Conservation (phyloP, 352 stramenopile species). For the Globisporangium camurandrum region DNA sequence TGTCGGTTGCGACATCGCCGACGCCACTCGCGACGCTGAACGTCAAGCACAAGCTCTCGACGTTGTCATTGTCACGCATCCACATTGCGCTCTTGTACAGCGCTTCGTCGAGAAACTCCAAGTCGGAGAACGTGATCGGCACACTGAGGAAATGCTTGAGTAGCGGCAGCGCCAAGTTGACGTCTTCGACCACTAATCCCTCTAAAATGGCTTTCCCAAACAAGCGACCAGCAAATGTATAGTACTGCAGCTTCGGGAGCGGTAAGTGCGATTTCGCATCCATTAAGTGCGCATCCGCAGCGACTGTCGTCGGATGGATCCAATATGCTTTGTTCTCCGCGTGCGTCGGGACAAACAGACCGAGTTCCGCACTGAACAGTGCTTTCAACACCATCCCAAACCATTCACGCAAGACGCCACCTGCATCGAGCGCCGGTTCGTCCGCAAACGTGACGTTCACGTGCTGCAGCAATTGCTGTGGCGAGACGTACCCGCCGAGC, state of each 20-base stretch:
- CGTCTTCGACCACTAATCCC: conserved; percentile 94
- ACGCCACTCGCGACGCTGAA: conserved; percentile 45
- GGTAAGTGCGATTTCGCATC: neutral
- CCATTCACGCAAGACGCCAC: conserved; percentile 78
- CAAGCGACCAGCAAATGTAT: conserved; percentile 92
- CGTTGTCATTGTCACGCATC: conserved; percentile 65
- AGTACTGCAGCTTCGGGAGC: conserved; percentile 87
- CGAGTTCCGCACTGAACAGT: conserved; percentile 62
- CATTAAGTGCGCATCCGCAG: neutral
- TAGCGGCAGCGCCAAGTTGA: conserved; percentile 90
- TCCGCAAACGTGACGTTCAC: conserved; percentile 69
- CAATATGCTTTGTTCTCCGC: conserved; percentile 77
- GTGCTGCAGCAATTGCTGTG: conserved; percentile 39
- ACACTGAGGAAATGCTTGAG: conserved; percentile 80
- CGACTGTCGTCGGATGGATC: conserved; percentile 56
- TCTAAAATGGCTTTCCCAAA: conserved; percentile 97
- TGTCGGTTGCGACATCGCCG: conserved; percentile 40
- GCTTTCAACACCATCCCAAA: conserved; percentile 66
- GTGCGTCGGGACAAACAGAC: conserved; percentile 66
- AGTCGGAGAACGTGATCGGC: conserved; percentile 80
- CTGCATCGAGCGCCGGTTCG: conserved; percentile 68
- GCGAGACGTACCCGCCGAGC: conserved; percentile 25
- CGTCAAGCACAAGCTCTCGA: conserved; percentile 65
- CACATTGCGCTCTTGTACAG: conserved; percentile 65
- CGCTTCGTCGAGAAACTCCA: conserved; percentile 80